Percentiles rank a stretch among this genome's conserved stretches.
Conservation (phyloP, 2,329 filamentous ascomycete species). For the Trichoderma semiorbis region DNA sequence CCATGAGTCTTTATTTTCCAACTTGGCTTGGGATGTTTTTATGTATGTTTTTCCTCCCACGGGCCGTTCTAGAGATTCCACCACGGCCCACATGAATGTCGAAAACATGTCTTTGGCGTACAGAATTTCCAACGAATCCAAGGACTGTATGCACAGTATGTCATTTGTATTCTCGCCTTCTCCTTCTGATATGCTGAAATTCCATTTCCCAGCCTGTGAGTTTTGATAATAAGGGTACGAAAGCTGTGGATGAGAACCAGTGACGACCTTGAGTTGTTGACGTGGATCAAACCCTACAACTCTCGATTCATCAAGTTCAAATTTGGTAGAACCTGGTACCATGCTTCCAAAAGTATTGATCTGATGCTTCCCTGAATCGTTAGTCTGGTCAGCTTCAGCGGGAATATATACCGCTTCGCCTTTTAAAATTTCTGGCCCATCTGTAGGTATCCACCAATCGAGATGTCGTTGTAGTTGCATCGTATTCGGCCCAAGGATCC, state of each 20-base stretch:
- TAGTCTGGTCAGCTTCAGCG: background rate
- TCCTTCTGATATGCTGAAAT: background rate
- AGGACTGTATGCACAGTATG: background rate
- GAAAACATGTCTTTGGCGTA: conserved; percentile 30
- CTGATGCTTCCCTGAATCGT: background rate
- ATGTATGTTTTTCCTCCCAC: conserved; percentile 7
- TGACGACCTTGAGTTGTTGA: background rate
- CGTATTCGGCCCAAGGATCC: background rate
- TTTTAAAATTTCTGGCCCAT: background rate
- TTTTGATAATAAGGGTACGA: background rate
- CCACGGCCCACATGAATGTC: conserved; percentile 28
- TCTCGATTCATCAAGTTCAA: background rate
- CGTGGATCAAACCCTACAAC: background rate
- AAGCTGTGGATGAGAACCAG: background rate
- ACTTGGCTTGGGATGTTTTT: background rate
- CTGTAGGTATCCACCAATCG: background rate
- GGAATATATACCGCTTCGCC: background rate
- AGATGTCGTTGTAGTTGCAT: background rate
- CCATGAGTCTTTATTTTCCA: background rate
- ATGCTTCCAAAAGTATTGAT: background rate
- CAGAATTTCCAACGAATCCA: background rate
- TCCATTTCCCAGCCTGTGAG: background rate
- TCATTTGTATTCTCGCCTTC: background rate
- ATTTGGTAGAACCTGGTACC: background rate
- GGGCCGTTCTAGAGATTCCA: conserved; percentile 13